These are phyloP conservation scores for Cryptococcus deneoformans DNA, from an alignment of 1,284 basidiomycete species.

Conservation along the genomic window DNA sequence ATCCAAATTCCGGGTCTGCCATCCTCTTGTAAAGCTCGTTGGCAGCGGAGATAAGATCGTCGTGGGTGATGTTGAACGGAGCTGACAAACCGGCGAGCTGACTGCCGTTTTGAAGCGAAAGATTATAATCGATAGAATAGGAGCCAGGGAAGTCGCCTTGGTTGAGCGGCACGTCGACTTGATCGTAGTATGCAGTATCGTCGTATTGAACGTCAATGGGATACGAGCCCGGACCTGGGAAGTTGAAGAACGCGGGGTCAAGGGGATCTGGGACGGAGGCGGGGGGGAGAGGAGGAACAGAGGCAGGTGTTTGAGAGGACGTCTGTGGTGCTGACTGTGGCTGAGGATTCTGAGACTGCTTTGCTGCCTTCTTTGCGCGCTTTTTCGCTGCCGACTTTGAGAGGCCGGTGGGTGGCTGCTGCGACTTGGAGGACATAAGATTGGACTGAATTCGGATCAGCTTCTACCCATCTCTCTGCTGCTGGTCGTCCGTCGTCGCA, in stretches of 20 bases:
- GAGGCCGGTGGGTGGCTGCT: constrained; percentile 30
- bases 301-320: no score
- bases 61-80: constrained; percentile 47
- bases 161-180: constrained; percentile 16
- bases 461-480: no score
- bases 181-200: constrained; percentile 28
- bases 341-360: no score
- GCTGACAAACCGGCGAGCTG: constrained; percentile 28
- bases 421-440: constrained; percentile 31
- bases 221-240: constrained; percentile 23
- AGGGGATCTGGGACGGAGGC: constrained; percentile 12
- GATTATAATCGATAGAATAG: constrained; percentile 30
- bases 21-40: constrained; percentile 51
- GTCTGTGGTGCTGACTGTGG: no score
- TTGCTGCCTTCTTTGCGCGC: constrained; percentile 47
- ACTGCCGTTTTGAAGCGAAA: constrained; percentile 26
- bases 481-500: no score
- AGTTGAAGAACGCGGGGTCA: constrained; percentile 23
- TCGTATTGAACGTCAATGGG: constrained; percentile 33
- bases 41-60: constrained; percentile 49
- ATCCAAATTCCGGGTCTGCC: constrained; percentile 49
- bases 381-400: constrained; percentile 49
- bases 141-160: constrained; percentile 19
- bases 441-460: no score
- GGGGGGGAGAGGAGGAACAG: not conserved